These are phyloP conservation scores for Fraxinus latifolia DNA, from an alignment of 305 asterid species.

Conservation along the genomic window DNA sequence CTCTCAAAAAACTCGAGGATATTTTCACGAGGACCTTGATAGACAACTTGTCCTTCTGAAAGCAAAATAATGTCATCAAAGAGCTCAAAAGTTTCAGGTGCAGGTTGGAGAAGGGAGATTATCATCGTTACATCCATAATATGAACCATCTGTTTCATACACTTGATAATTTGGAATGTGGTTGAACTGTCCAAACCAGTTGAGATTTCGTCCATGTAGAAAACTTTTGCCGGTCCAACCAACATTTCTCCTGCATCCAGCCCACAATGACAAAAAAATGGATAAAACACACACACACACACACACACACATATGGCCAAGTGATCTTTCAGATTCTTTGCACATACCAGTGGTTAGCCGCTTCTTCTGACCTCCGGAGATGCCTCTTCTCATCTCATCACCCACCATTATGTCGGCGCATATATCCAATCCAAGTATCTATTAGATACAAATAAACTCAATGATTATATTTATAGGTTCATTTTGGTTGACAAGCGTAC, in stretches of 20 bases:
- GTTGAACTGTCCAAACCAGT: conserved; percentile 53
- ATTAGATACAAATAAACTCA: not conserved
- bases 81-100: conserved; percentile 51
- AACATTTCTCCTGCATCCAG: conserved; percentile 43
- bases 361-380: conserved; percentile 46
- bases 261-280: not conserved
- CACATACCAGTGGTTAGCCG: conserved; percentile 36
- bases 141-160: conserved; percentile 42
- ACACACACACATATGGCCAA: not conserved
- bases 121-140: conserved; percentile 41
- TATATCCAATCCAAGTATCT: conserved; percentile 40
- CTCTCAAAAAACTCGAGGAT: conserved; percentile 41
- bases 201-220: conserved; percentile 51
- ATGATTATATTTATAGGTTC: not conserved
- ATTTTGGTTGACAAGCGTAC: not conserved
- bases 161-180: conserved; percentile 40
- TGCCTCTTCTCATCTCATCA: conserved; percentile 43
- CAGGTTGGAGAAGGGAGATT: conserved; percentile 53
- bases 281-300: not conserved
- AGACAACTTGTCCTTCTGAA: conserved; percentile 44
- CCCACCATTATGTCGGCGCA: conserved; percentile 45
- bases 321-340: not conserved
- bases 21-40: conserved; percentile 49
- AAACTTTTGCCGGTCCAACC: conserved; percentile 51
- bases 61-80: conserved; percentile 52